phyloP scores from a whole-genome alignment of 2,329 filamentous ascomycete species.

The Cordyceps farinosa region DNA sequence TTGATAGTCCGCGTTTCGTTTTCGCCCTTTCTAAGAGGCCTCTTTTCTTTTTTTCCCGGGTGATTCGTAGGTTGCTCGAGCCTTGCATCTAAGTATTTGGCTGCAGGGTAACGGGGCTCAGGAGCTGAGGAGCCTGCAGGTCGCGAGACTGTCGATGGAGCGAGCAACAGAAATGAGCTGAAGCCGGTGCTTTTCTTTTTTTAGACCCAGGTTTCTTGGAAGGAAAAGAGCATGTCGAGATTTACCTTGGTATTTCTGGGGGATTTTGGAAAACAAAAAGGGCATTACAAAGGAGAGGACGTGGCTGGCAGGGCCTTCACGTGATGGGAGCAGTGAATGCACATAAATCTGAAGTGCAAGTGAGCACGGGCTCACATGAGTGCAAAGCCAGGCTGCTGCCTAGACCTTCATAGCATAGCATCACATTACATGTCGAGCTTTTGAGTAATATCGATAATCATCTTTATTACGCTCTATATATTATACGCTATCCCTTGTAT shows the following conservation, averaged over 20 bases:
- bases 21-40: not conserved
- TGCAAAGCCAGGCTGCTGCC: not conserved
- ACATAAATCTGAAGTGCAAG: not conserved
- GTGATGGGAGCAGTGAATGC: not conserved
- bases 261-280: not conserved
- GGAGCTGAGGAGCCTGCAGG: no score
- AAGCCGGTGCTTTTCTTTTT: not conserved
- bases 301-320: not conserved
- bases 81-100: no score
- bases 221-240: not conserved
- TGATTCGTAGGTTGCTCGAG: not conserved
- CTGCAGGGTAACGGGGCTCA: no score
- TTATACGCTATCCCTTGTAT: no score
- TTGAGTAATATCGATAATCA: no score
- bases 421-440: not conserved
- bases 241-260: not conserved
- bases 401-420: not conserved
- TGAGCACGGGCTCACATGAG: not conserved
- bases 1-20: no score
- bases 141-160: not conserved
- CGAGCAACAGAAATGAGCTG: not conserved
- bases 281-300: not conserved
- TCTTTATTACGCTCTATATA: no score
- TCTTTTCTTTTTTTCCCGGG: not conserved
- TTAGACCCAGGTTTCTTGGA: not conserved